phyloP scores from a whole-genome alignment of 2,329 filamentous ascomycete genomes.

The Pezicula radicicola region DNA sequence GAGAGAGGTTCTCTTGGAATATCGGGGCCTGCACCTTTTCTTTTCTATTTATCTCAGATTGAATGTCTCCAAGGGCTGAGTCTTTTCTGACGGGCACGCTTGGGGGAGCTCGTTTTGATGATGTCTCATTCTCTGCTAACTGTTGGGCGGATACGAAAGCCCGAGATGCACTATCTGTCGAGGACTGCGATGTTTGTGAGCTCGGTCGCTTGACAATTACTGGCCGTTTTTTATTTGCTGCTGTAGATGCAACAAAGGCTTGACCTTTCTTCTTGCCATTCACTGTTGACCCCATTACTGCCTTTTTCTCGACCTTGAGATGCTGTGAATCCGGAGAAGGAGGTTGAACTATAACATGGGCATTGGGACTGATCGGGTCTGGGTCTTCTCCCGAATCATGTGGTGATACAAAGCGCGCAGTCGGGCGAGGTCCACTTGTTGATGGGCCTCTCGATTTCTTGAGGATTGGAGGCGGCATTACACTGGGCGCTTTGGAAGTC shows the following conservation, averaged over 20 bases:
- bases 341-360: slow-evolving; percentile 22
- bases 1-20: slow-evolving; percentile 20
- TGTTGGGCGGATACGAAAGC: slow-evolving; percentile 3
- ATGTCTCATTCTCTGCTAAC: slow-evolving; percentile 7
- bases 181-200: slow-evolving; percentile 35
- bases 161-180: slow-evolving; percentile 15
- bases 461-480: slow-evolving; percentile 50
- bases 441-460: slow-evolving; percentile 57
- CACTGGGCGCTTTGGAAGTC: slow-evolving; percentile 33
- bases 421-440: slow-evolving; percentile 51
- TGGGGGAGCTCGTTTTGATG: slow-evolving; percentile 5
- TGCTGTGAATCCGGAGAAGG: slow-evolving; percentile 11
- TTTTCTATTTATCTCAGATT: neutral
- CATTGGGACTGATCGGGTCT: slow-evolving; percentile 38
- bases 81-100: too few relatives aligned
- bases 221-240: slow-evolving; percentile 41
- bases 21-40: neutral
- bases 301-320: slow-evolving; percentile 18
- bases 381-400: slow-evolving; percentile 42
- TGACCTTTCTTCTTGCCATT: slow-evolving; percentile 29
- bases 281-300: neutral
- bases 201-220: slow-evolving; percentile 43
- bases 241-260: slow-evolving; percentile 38
- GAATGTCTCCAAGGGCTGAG: too few relatives aligned
- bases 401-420: slow-evolving; percentile 57